Evolutionary conservation across 2,329 filamentous ascomycete species (phyloP).

Genomic region (Venturia oleaginea): DNA sequence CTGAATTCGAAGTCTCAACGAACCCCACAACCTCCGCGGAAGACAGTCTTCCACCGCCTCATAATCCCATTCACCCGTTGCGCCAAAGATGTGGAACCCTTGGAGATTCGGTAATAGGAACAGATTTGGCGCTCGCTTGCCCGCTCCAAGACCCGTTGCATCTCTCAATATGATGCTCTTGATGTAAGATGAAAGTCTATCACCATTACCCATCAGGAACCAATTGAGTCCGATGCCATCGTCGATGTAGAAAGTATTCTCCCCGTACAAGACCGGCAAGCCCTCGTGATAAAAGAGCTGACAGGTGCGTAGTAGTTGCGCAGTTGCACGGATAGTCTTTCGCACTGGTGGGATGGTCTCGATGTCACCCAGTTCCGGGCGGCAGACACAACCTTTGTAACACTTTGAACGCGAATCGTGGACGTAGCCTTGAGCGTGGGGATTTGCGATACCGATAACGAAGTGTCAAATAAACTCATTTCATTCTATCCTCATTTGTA

Average conservation of each 20-base stretch:
- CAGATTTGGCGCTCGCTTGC: background rate
- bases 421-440: background rate
- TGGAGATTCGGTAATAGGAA: background rate
- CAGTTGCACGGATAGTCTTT: background rate
- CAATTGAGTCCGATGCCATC: background rate
- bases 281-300: background rate
- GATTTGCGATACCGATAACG: background rate
- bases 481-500: too few relatives aligned
- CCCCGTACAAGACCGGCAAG: background rate
- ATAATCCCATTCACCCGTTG: background rate
- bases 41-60: background rate
- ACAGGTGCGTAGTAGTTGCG: slow-evolving; percentile 5
- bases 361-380: background rate
- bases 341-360: background rate
- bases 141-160: background rate
- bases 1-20: background rate
- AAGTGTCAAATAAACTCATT: too few relatives aligned
- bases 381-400: background rate
- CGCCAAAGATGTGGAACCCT: background rate
- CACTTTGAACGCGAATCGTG: background rate
- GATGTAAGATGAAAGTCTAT: background rate
- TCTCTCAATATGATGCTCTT: background rate
- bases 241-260: slow-evolving; percentile 1
- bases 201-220: background rate
- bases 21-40: background rate